Evolutionary conservation across 73 alveolate genomes (phyloP).

Genomic region (Symbiodinium natans): DNA sequence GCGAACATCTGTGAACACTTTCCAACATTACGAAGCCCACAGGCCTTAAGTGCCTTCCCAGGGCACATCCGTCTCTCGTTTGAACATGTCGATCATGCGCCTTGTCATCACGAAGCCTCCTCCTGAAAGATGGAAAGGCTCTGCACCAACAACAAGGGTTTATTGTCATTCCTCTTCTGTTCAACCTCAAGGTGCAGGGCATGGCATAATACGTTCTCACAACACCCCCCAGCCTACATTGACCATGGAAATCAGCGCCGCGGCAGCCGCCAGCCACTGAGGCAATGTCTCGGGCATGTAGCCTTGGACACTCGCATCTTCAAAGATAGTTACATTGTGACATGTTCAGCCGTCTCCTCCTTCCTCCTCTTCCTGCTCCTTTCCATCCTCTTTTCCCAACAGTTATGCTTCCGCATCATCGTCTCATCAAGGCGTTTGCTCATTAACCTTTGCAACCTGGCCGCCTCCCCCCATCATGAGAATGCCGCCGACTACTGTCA

Average conservation of each 20-base stretch:
- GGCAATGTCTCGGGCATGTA: conserved; percentile 74
- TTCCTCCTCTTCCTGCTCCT: background rate
- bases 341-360: background rate
- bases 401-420: too few relatives aligned
- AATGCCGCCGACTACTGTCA: conserved; percentile 89
- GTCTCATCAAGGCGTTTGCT: too few relatives aligned
- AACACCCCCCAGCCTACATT: conserved; percentile 24
- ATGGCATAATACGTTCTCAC: background rate
- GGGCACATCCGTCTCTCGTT: conserved; percentile 95
- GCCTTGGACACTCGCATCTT: background rate
- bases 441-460: background rate
- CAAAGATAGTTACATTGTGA: background rate
- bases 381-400: too few relatives aligned
- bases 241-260: conserved; percentile 81
- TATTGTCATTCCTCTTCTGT: too few relatives aligned
- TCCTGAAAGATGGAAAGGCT: background rate
- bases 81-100: conserved; percentile 95
- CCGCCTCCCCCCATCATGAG: conserved; percentile 89
- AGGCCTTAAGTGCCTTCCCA: too few relatives aligned
- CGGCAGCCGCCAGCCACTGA: conserved; percentile 71
- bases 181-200: background rate
- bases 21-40: too few relatives aligned
- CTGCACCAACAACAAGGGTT: too few relatives aligned
- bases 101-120: conserved; percentile 91
- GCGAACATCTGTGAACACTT: too few relatives aligned